A percentile compares a stretch with the other conserved stretches of the same genome.
phyloP scores from a whole-genome alignment of 2,329 filamentous ascomycete species.

The Alternaria infectoria region DNA sequence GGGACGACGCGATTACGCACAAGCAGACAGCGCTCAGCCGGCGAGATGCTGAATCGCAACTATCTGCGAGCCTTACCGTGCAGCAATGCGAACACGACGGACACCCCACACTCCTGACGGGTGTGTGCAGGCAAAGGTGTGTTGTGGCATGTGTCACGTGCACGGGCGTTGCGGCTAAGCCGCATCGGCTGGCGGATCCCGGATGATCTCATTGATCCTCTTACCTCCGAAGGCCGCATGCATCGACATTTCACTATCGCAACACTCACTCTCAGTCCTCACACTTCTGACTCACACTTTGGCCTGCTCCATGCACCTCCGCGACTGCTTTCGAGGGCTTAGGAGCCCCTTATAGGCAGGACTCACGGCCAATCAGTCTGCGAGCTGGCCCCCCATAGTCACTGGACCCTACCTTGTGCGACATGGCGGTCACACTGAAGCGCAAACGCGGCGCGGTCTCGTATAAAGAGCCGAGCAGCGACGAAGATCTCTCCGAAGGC shows the following conservation, averaged over 20 bases:
- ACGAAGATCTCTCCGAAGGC: constrained; percentile 35
- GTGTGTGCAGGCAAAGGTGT: background rate
- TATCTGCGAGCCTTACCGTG: background rate
- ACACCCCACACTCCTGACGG: background rate
- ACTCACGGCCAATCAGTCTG: background rate
- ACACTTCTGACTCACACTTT: background rate
- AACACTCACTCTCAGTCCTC: background rate
- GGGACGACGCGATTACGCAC: background rate
- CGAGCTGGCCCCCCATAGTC: background rate
- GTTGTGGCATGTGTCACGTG: constrained; percentile 8
- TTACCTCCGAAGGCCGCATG: constrained; percentile 11
- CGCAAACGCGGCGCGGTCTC: constrained; percentile 46
- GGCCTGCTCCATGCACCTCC: constrained; percentile 3
- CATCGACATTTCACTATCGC: constrained; percentile 9
- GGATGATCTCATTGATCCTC: constrained; percentile 12
- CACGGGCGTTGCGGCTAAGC: background rate
- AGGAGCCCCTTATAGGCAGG: constrained; percentile 1
- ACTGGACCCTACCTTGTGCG: constrained; percentile 3
- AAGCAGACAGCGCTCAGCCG: background rate
- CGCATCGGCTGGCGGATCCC: background rate
- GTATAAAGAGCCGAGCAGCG: constrained; percentile 46
- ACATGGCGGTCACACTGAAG: constrained; percentile 41
- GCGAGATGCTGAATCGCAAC: background rate
- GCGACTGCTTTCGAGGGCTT: constrained; percentile 2
- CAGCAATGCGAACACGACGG: background rate